Conservation (phyloP, 1,139 yeast species). For the Hansenula sp. region DNA sequence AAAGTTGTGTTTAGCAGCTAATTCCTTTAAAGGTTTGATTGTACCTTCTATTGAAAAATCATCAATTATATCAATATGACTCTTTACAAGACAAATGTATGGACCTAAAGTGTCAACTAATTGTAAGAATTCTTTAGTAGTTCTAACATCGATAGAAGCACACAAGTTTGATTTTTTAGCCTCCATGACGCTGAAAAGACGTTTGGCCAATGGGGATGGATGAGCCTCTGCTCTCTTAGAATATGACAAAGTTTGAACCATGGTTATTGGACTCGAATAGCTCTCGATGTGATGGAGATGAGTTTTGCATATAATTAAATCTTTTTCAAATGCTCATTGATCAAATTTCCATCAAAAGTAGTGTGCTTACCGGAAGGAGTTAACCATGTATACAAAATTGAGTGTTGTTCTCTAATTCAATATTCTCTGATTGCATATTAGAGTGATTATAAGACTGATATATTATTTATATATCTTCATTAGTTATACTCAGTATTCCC, state of each 20-base stretch:
- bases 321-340: no score
- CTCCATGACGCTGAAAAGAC: conserved; percentile 72
- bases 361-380: no score
- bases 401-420: no score
- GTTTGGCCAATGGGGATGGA: conserved; percentile 72
- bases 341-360: no score
- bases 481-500: no score
- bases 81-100: conserved; percentile 83
- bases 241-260: conserved; percentile 41
- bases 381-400: no score
- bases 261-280: no score
- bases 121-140: conserved; percentile 66
- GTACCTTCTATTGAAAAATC: conserved; percentile 85
- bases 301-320: neutral
- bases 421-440: no score
- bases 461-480: no score
- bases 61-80: conserved; percentile 89
- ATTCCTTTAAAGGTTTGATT: conserved; percentile 61
- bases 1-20: conserved; percentile 76
- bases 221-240: conserved; percentile 67
- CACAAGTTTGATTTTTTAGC: conserved; percentile 82
- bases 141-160: conserved; percentile 90
- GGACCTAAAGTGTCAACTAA: conserved; percentile 86
- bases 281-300: neutral
- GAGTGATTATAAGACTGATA: no score